Evolutionary conservation across 116 monocot species (phyloP).

Genomic region (Iris pallida): DNA sequence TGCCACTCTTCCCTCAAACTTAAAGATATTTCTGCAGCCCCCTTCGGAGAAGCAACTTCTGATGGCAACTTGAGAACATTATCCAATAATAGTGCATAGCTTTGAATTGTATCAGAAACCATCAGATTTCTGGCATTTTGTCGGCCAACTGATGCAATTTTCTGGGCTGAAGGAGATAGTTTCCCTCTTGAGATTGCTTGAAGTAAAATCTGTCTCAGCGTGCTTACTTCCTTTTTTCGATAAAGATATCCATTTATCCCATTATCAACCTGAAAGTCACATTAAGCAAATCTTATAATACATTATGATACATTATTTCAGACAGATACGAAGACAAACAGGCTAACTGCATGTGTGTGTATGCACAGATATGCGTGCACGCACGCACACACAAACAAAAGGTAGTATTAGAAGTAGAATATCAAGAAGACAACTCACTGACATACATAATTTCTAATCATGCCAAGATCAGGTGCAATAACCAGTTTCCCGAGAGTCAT

Average conservation of each 20-base stretch:
- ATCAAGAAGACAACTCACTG: conserved; percentile 8
- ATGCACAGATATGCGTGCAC: too few species aligned
- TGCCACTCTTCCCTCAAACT: conserved; percentile 61
- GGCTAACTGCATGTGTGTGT: not conserved
- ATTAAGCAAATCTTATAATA: not conserved
- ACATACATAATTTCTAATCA: conserved; percentile 79
- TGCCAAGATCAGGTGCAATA: conserved; percentile 77
- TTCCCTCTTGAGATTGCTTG: conserved; percentile 51
- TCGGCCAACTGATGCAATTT: conserved; percentile 51
- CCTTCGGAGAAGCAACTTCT: conserved; percentile 47
- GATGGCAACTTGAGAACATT: conserved; percentile 66
- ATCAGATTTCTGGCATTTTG: conserved; percentile 55
- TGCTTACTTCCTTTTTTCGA: conserved; percentile 48
- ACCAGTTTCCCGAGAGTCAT: conserved; percentile 76
- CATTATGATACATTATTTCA: not conserved
- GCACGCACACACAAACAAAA: not conserved
- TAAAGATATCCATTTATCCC: conserved; percentile 67
- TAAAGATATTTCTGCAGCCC: conserved; percentile 39
- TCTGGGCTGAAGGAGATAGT: conserved; percentile 42
- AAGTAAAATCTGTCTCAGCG: conserved; percentile 39
- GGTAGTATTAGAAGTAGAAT: not conserved
- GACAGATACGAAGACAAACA: not conserved
- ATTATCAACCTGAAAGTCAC: conserved; percentile 50
- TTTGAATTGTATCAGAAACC: conserved; percentile 69
- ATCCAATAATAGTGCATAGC: conserved; percentile 62